Conservation (phyloP, 2,329 filamentous ascomycete genomes). For the Exserohilum turcica region DNA sequence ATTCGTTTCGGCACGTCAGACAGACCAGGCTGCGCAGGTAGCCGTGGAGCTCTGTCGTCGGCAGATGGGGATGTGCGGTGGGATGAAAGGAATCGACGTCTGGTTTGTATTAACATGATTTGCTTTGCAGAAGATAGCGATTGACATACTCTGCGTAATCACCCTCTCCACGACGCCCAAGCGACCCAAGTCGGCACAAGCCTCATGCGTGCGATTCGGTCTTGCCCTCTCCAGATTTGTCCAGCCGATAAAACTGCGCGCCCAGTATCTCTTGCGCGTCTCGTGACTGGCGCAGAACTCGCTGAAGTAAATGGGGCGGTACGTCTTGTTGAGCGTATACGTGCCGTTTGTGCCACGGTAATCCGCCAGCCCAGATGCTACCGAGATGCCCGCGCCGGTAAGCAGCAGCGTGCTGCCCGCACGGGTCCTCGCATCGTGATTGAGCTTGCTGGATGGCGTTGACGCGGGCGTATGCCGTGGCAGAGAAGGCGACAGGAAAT, state of each 20-base stretch:
- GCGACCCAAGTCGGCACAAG: constrained; percentile 71
- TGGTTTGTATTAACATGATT: constrained; percentile 24
- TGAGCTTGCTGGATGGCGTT: constrained; percentile 6
- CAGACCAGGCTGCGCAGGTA: constrained; percentile 84
- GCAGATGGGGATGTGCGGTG: constrained; percentile 72
- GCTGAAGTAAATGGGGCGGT: constrained; percentile 89
- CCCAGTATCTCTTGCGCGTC: constrained; percentile 92
- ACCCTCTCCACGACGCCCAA: constrained; percentile 76
- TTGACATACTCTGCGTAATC: constrained; percentile 75
- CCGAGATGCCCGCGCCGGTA: constrained; percentile 89
- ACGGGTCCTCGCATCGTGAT: constrained; percentile 55
- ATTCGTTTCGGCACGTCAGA: constrained; percentile 74
- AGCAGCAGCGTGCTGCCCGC: constrained; percentile 65
- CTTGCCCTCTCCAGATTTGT: constrained; percentile 75
- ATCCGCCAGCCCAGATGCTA: constrained; percentile 89
- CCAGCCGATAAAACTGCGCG: constrained; percentile 92
- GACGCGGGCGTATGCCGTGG: constrained; percentile 6
- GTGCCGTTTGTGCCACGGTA: constrained; percentile 90
- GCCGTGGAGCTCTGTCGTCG: constrained; percentile 87
- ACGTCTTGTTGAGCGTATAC: constrained; percentile 88
- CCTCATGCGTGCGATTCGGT: constrained; percentile 80
- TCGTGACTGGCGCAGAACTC: constrained; percentile 86
- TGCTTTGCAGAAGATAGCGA: background rate
- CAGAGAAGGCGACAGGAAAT: constrained; percentile 68
- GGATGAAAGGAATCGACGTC: constrained; percentile 94